Base-by-base conservation (phyloP, 2,329 filamentous ascomycete genomes). In the Alternaria postmessia region DNA sequence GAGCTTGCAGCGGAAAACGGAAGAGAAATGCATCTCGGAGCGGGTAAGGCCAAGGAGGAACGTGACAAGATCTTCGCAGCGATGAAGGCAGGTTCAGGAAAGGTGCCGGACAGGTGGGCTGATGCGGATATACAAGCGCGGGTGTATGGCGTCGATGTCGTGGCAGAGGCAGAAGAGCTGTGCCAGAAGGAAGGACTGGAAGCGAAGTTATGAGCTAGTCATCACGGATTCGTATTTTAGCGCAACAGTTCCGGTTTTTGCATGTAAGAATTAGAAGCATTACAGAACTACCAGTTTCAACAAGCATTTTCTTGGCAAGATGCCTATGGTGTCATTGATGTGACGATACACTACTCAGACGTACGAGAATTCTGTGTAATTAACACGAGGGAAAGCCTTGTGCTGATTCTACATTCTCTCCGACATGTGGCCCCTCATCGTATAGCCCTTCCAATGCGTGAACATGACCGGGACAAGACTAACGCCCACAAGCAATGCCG, bases 1-100 rank as follows among this genome's bases (percentile, higher is more conserved):
- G 84, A 86, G 44, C 72, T 88, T 41, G 86, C 86, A 0, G 85
- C 86, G 1, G 83, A 84, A 18, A 84, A 79, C 39, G 86, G 86
- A 3, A 75, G 83, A 24, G 80, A 79, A 1, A 73, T 88, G 76
- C 86, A 88, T 75, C 71, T 88, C 22, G 86, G 86, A 2, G 83
- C 85, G 5, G 86, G 86, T 5, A 83, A 82, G 38, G 86, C 85
- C 7, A 87, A 88, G 77, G 84, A 86, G 67, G 84, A 87, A 73
- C 77, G 86, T 5, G 86, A 88, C 64, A 83, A 80, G 72, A 79
- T 83, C 52, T 88, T 88, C 55, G 83, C 78, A 2, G 81, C 79
- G 11, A 60, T 83, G 58, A 83, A 81, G 70, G 68, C 73, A 9
- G 79, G 78, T 0, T 77, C 75, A 6, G 81, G 80, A 1, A 77